Conservation (phyloP, 768 basidiomycete genomes). For the Amanita exitialis region DNA sequence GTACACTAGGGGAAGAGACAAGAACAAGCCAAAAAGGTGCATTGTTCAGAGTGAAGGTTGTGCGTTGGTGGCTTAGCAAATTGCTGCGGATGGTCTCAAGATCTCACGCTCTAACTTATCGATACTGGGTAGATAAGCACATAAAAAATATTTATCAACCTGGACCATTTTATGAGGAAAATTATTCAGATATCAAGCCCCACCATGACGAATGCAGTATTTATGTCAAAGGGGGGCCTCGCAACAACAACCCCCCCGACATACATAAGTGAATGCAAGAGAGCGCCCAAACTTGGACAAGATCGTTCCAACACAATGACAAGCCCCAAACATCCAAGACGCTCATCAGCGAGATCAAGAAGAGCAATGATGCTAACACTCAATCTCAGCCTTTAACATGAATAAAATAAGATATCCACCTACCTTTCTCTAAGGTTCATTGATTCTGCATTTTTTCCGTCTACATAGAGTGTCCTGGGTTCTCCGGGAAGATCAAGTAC, state of each 20-base stretch:
- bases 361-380: conserved; percentile 66
- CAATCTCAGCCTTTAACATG: conserved; percentile 1
- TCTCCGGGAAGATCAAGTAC: conserved; percentile 65
- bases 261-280: conserved; percentile 88
- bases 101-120: background rate
- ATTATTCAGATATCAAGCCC: conserved; percentile 64
- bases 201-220: conserved; percentile 73
- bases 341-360: conserved; percentile 82
- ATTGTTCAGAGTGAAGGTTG: conserved; percentile 8
- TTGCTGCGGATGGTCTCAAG: background rate
- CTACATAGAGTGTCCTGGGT: conserved; percentile 73
- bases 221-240: conserved; percentile 65
- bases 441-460: conserved; percentile 71
- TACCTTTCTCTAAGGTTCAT: conserved; percentile 82
- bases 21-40: conserved; percentile 44
- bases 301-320: conserved; percentile 74
- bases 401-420: conserved; percentile 3
- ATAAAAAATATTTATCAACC: background rate
- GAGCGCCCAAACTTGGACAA: conserved; percentile 56
- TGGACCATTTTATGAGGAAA: conserved; percentile 5
- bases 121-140: background rate
- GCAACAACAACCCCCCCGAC: conserved; percentile 83
- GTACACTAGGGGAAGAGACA: conserved; percentile 28
- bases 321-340: conserved; percentile 64
- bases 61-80: background rate